phyloP scores from a whole-genome alignment of 2,329 filamentous ascomycete genomes.

The Trichoderma guizhouense region DNA sequence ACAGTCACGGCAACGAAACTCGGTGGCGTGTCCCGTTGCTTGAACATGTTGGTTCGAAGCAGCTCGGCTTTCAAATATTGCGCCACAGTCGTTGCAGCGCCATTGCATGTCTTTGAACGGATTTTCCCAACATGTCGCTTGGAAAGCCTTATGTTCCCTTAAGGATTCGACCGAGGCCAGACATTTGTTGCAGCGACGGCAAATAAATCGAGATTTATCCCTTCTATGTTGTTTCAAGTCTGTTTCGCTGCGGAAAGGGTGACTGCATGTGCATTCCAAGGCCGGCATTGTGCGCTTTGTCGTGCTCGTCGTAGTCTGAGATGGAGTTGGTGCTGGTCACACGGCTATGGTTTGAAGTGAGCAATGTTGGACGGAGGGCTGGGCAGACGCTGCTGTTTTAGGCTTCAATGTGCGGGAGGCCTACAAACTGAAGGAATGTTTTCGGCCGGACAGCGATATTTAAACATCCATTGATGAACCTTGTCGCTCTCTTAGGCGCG shows the following conservation, averaged over 20 bases:
- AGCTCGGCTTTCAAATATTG: not conserved
- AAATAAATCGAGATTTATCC: not conserved
- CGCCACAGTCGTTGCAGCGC: not conserved
- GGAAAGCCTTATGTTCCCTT: not conserved
- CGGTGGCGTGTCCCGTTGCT: not conserved
- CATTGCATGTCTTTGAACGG: not conserved
- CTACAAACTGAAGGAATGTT: not conserved
- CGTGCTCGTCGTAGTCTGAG: not conserved
- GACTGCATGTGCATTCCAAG: not conserved
- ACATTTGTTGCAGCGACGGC: not conserved
- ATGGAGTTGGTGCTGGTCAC: not conserved
- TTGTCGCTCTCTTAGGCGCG: not conserved
- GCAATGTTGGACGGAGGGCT: not conserved
- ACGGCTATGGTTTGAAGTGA: not conserved
- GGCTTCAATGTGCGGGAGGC: not conserved
- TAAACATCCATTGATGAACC: not conserved
- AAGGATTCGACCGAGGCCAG: not conserved
- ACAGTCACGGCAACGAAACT: conserved; percentile 18
- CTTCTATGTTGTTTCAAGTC: not conserved
- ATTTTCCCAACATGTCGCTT: not conserved
- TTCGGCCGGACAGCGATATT: not conserved
- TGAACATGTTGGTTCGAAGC: not conserved
- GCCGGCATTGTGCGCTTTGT: not conserved
- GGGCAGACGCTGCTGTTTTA: not conserved
- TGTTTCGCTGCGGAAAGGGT: not conserved